Percentiles rank a stretch among this genome's conserved stretches.
phyloP scores from a whole-genome alignment of 78 protist genomes.

The Dictyostelium citrinum region DNA sequence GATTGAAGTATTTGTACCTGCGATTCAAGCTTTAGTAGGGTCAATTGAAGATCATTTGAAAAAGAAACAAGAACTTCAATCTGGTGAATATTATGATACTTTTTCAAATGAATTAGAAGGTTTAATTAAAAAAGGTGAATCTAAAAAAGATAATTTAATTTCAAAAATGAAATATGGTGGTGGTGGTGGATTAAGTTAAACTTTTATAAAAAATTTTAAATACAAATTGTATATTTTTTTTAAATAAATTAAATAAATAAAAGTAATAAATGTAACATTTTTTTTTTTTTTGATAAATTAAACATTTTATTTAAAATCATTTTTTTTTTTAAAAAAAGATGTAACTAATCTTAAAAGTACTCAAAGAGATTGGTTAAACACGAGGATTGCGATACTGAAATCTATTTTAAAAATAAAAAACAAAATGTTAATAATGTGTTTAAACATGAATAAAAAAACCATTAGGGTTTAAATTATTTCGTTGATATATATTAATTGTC shows the following conservation, averaged over 20 bases:
- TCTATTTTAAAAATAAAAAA: background rate
- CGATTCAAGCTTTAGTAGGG: slow-evolving; percentile 27
- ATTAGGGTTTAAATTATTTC: background rate
- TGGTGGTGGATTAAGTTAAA: background rate
- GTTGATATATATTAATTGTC: background rate
- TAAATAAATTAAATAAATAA: no score
- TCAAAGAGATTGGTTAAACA: no score
- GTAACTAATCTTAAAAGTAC: no score
- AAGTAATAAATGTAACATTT: no score
- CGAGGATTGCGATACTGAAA: no score
- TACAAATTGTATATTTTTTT: background rate
- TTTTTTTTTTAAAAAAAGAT: no score
- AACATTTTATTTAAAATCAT: background rate
- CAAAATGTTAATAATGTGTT: background rate
- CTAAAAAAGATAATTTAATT: background rate
- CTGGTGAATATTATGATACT: background rate
- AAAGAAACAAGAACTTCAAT: background rate
- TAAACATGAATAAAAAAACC: no score
- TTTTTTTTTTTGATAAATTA: background rate
- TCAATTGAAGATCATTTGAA: background rate
- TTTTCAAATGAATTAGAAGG: background rate
- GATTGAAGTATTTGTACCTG: slow-evolving; percentile 48
- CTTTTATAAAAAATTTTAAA: background rate
- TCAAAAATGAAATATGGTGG: background rate
- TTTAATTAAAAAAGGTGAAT: background rate